A percentile compares a stretch with the other conserved stretches of the same genome.
Conservation (phyloP, 768 basidiomycete species). For the Mycena alexandri region DNA sequence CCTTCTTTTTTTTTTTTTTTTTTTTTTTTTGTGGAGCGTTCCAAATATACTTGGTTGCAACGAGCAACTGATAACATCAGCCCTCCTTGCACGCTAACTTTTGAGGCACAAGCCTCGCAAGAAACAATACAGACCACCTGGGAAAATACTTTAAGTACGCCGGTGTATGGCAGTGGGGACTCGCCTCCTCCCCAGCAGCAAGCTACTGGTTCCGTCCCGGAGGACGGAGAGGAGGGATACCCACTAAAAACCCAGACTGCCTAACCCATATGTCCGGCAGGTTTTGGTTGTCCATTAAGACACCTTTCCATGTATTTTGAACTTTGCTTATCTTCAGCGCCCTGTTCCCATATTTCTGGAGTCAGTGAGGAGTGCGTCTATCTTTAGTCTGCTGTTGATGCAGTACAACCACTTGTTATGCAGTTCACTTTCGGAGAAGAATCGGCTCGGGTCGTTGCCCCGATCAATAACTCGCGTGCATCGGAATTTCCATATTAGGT, state of each 20-base stretch:
- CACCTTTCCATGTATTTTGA: slow-evolving; percentile 12
- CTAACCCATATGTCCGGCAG: slow-evolving; percentile 3
- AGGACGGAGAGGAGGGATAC: slow-evolving; percentile 19
- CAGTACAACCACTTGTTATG: slow-evolving; percentile 14
- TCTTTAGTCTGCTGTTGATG: slow-evolving; percentile 2
- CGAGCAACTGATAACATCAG: slow-evolving; percentile 10
- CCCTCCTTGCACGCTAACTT: background rate
- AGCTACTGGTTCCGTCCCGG: slow-evolving; percentile 13
- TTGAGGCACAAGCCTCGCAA: background rate
- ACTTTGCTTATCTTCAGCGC: slow-evolving; percentile 7
- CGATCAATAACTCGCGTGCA: slow-evolving; percentile 32
- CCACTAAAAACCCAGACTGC: slow-evolving; percentile 22
- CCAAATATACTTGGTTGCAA: background rate
- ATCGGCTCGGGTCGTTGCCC: background rate
- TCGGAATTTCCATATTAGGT: slow-evolving; percentile 39
- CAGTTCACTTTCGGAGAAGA: background rate
- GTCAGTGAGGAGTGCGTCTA: background rate
- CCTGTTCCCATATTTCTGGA: slow-evolving; percentile 1
- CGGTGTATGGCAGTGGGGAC: slow-evolving; percentile 17
- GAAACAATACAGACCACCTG: background rate
- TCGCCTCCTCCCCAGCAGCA: slow-evolving; percentile 2
- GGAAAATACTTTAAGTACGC: slow-evolving; percentile 12
- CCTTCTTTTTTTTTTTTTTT: background rate
- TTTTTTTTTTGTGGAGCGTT: background rate
- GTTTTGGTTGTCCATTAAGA: slow-evolving; percentile 17